Conservation (phyloP, 202 grass and related monocot genomes). For the Tripidium arundinaceum region DNA sequence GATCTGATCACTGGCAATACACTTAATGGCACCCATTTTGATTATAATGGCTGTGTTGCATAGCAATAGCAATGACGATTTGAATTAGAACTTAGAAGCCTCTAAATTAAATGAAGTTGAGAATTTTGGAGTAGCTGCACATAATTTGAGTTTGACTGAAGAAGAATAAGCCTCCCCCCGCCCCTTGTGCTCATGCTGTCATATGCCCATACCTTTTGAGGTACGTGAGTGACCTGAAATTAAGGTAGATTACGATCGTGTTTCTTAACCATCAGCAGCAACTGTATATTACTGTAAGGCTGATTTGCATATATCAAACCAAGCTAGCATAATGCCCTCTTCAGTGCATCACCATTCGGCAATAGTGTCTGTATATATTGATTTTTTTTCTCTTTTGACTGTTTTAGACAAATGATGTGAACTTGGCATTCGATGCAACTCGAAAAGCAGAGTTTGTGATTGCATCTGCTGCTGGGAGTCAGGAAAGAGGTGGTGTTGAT, state of each 20-base stretch:
- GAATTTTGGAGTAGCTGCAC: neutral
- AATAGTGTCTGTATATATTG: slow-evolving; percentile 25
- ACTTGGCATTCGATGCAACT: slow-evolving; percentile 73
- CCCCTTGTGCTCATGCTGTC: neutral
- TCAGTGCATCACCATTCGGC: slow-evolving; percentile 2
- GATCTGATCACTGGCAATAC: neutral
- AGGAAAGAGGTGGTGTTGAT: slow-evolving; percentile 32
- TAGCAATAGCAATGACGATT: neutral
- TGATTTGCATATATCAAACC: slow-evolving; percentile 9
- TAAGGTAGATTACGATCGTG: no score
- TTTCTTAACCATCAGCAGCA: neutral
- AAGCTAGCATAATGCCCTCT: slow-evolving; percentile 7
- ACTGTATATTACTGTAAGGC: slow-evolving; percentile 4
- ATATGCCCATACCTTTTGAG: slow-evolving; percentile 16
- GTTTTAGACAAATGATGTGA: slow-evolving; percentile 72
- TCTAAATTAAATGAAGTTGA: neutral
- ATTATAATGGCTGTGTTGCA: neutral
- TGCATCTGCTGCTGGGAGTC: slow-evolving; percentile 41
- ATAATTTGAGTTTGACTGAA: slow-evolving; percentile 17
- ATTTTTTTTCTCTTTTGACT: slow-evolving; percentile 8
- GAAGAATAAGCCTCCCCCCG: neutral
- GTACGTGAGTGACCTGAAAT: neutral
- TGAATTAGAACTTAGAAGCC: neutral
- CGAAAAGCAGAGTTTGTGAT: slow-evolving; percentile 57
- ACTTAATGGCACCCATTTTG: neutral